phyloP scores from a whole-genome alignment of 202 grass and related monocot genomes.

The Schoenoplectus triqueter region DNA sequence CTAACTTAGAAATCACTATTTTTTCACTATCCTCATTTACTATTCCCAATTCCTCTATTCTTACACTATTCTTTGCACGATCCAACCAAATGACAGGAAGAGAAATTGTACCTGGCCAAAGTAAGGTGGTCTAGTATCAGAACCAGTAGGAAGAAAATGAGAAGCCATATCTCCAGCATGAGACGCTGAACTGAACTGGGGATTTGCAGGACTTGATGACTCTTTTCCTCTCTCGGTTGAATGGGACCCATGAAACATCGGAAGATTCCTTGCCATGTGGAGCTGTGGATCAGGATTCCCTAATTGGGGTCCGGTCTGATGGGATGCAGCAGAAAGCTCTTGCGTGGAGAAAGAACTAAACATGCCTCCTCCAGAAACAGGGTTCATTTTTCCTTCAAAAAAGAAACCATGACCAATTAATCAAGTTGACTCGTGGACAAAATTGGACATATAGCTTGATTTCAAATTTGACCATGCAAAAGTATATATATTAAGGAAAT shows the following conservation, averaged over 20 bases:
- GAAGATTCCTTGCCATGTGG: conserved; percentile 43
- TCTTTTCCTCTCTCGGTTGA: conserved; percentile 89
- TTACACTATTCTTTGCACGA: too few relatives aligned
- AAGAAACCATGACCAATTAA: conserved; percentile 41
- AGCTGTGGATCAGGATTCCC: conserved; percentile 57
- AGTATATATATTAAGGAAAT: neutral
- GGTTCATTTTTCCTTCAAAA: conserved; percentile 67
- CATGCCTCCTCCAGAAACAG: conserved; percentile 50
- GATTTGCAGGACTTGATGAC: conserved; percentile 46
- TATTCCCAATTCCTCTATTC: too few relatives aligned
- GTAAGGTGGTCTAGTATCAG: conserved; percentile 31
- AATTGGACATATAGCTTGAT: neutral
- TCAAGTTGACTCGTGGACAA: conserved; percentile 12
- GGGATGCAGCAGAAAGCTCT: conserved; percentile 49
- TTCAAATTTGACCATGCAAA: neutral
- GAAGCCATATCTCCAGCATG: conserved; percentile 50
- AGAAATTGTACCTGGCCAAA: conserved; percentile 26
- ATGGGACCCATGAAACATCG: conserved; percentile 57
- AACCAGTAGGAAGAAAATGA: neutral
- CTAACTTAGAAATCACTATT: too few relatives aligned
- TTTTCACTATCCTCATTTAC: too few relatives aligned
- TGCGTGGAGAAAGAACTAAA: conserved; percentile 55
- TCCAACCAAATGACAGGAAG: neutral
- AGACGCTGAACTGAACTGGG: conserved; percentile 60
- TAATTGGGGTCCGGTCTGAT: conserved; percentile 61